A percentile compares a stretch with the other conserved stretches of the same genome.
Conservation (phyloP, 768 basidiomycete species). For the Botryobasidium botryosum region DNA sequence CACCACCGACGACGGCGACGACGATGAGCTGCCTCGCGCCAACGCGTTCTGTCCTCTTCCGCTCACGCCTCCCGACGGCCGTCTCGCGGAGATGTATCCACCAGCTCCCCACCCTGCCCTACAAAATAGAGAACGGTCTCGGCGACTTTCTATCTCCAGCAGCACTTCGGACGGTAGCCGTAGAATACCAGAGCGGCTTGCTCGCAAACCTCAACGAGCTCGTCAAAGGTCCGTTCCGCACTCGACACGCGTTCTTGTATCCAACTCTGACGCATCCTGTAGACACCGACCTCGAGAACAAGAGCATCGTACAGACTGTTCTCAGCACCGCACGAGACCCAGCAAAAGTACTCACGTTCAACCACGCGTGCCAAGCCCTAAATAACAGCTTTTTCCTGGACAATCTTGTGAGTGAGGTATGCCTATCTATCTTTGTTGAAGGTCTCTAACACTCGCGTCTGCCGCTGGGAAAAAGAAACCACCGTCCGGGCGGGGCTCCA, state of each 20-base stretch:
- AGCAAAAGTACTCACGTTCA: conserved; percentile 55
- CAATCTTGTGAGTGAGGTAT: conserved; percentile 43
- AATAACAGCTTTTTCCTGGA: conserved; percentile 95
- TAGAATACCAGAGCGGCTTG: conserved; percentile 77
- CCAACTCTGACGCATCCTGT: conserved; percentile 3
- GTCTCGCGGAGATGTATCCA: conserved; percentile 17
- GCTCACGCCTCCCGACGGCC: conserved; percentile 2
- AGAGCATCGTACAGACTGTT: conserved; percentile 53
- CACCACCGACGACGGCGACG: too few species aligned
- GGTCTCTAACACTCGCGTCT: not conserved
- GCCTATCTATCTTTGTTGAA: not conserved
- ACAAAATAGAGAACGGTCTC: conserved; percentile 51
- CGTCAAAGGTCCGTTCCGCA: conserved; percentile 41
- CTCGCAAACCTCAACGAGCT: conserved; percentile 60
- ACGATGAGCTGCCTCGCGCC: not conserved
- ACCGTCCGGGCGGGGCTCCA: not conserved
- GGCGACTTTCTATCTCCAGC: conserved; percentile 60
- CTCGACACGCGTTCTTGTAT: too few species aligned
- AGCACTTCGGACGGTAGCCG: conserved; percentile 53
- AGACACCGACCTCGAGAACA: conserved; percentile 41
- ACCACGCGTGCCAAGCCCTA: conserved; percentile 78
- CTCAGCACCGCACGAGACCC: conserved; percentile 44
- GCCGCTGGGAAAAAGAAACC: conserved; percentile 4
- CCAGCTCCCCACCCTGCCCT: conserved; percentile 34
- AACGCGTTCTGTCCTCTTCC: not conserved